phyloP scores from a whole-genome alignment of 1,284 basidiomycete species.

The Boletellus dicymbophilus region DNA sequence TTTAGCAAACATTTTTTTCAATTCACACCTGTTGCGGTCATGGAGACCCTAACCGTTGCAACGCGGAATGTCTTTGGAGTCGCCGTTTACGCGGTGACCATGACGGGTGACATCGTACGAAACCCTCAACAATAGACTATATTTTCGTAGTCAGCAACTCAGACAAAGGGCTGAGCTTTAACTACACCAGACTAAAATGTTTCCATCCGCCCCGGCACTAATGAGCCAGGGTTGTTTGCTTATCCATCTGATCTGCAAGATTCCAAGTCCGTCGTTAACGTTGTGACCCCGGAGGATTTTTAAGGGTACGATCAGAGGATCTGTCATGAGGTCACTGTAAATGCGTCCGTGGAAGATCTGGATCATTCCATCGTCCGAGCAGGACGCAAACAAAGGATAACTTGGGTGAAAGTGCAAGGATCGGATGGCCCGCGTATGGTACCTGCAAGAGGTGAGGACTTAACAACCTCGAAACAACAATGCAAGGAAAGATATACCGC shows the following conservation, averaged over 20 bases:
- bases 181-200: slow-evolving; percentile 86
- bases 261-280: slow-evolving; percentile 85
- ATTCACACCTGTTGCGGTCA: too few relatives aligned
- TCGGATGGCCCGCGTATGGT: slow-evolving; percentile 92
- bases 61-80: neutral
- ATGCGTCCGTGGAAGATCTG: slow-evolving; percentile 97
- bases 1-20: too few relatives aligned
- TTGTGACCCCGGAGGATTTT: slow-evolving; percentile 94
- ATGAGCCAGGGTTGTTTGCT: slow-evolving; percentile 91
- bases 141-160: slow-evolving; percentile 28
- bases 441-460: slow-evolving; percentile 50
- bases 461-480: slow-evolving; percentile 5
- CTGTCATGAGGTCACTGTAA: slow-evolving; percentile 92
- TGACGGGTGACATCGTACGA: slow-evolving; percentile 4
- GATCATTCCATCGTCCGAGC: slow-evolving; percentile 95
- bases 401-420: slow-evolving; percentile 91
- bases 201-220: slow-evolving; percentile 92
- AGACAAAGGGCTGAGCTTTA: slow-evolving; percentile 38
- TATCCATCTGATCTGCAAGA: slow-evolving; percentile 91
- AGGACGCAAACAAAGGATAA: slow-evolving; percentile 94
- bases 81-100: slow-evolving; percentile 13
- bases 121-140: slow-evolving; percentile 25
- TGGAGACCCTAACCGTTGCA: slow-evolving; percentile 2
- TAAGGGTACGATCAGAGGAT: slow-evolving; percentile 95
- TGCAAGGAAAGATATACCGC: slow-evolving; percentile 49